Evolutionary conservation across 192 early-diverging fungal species (phyloP), one percentile per base, ranked within the genome.

Genomic region (Umbelopsis sp.): DNA sequence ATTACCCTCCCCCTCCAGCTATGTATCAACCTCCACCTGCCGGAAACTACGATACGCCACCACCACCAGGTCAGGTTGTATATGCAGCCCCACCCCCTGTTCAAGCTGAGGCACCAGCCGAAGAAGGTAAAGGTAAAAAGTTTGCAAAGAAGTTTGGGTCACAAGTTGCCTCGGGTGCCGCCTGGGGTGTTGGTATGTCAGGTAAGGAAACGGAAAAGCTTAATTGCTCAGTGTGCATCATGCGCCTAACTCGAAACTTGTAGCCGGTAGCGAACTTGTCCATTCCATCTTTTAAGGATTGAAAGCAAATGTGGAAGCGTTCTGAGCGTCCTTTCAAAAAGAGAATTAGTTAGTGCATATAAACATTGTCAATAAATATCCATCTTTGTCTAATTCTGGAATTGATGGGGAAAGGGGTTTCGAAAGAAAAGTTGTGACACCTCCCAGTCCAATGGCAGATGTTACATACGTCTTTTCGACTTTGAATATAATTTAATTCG

Each of bases 121-220:
- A 41, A 9, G 69, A 74, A 20, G 44, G 25, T 41, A 71, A 77
- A 16, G 67, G 68, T 16, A 31, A 67, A 7, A 65, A 45, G 34
- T 73, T 71, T 20, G 72, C 72, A 26, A 78, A 68, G 69, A 70
- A 68, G n/a, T 70, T 77, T 36, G 71, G 66, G 12, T 62, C 66
- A 14, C 50, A 77, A 66, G 71, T 77, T 29, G 71, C 76, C 17
- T 69, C 38, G 50, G 76, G 71, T 26, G 77, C 77, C 4, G 74
- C 77, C 17, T 71, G 68, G 68, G 77, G 77, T 21, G 70, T 78
- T 26, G 77, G 77, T 74, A 73, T 68, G 26, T 74, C 77, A 70
- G 26, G 77, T 78, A 78, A 71, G 72, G 53, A 53, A n/a, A 17
- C 16, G 16, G 16, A n/a, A n/a, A 17, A 4, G 8, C 47, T 32